These are phyloP conservation scores for Vickermania spadyakhi DNA, from an alignment of 208 protist species.

Conservation along the genomic window DNA sequence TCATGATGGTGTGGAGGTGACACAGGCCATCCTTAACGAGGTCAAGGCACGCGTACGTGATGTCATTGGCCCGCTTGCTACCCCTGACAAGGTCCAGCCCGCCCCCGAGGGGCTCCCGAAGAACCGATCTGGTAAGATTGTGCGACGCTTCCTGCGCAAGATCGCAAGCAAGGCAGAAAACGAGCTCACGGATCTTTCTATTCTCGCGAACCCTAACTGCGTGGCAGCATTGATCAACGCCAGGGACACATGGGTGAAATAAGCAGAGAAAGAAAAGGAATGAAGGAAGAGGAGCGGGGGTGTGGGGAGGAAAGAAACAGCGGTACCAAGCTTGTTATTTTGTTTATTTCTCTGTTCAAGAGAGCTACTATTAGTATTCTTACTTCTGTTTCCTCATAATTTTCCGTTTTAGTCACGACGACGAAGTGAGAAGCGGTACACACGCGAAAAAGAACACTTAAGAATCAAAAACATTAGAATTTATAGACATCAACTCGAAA, in stretches of 20 bases:
- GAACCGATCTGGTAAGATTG: conserved; percentile 98
- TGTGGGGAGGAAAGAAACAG: background rate
- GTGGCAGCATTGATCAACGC: conserved; percentile 30
- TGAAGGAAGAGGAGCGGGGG: background rate
- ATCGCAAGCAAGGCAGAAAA: conserved; percentile 44
- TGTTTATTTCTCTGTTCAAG: too few relatives aligned
- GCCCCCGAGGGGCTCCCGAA: conserved; percentile 91
- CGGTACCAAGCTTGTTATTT: background rate
- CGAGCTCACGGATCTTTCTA: conserved; percentile 58
- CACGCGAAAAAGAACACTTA: too few relatives aligned
- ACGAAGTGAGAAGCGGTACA: too few relatives aligned
- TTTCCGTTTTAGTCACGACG: too few relatives aligned
- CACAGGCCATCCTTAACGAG: conserved; percentile 37
- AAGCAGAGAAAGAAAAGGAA: background rate
- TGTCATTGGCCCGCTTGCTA: conserved; percentile 86
- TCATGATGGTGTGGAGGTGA: conserved; percentile 58
- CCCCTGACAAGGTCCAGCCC: conserved; percentile 23
- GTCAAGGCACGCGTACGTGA: conserved; percentile 85
- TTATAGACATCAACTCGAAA: too few relatives aligned
- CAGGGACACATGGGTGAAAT: background rate
- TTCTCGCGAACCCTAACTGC: conserved; percentile 53
- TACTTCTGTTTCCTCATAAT: too few relatives aligned
- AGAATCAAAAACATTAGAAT: too few relatives aligned
- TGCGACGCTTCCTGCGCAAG: conserved; percentile 95
- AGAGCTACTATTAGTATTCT: too few relatives aligned